Base-by-base conservation (phyloP, 345 rosid genomes). In the Arabidopsis arenosa region DNA sequence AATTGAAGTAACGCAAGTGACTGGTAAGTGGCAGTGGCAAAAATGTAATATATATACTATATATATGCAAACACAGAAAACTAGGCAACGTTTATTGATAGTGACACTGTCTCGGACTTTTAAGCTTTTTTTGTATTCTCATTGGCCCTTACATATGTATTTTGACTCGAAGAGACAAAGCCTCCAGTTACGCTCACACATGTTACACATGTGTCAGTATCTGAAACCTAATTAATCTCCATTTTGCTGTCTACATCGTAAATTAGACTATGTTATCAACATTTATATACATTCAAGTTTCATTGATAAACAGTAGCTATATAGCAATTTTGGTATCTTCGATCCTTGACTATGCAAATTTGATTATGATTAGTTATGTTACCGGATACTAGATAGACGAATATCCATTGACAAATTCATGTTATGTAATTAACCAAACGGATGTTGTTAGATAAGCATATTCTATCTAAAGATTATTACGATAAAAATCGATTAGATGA, bases 91-190 rank as follows among this genome's bases (percentile, higher is more conserved):
- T 67, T 53, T 30, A 48, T 51, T 68, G 74, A 60, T 21, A 60
- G 69, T 47, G 75, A 70, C 80, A 43, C 33, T n/a, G 12, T 36
- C 57, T 23, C 23, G 30, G 30, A 49, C 61, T 49, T 66, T 52
- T 8, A 9, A 33, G 17, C 7, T 15, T 63, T 67, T 75, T 13
- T 15, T 17, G 63, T 35, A 61, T 51, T 68, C 55, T 60, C 69
- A 12, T 15, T 44, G 51, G 60, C 65, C 66, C 55, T 23, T 61
- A 53, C 69, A 43, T 40, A 66, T 35, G 58, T 30, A 47, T 66
- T 44, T 74, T 57, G 73, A 57, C 78, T 74, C 47, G 11, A 12
- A 75, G 67, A 57, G 44, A 59, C 60, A 26, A 48, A 58, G 45
- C 54, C 52, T 36, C 37, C 66, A 57, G 39, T 70, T 36, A 17